A percentile compares a stretch with the other conserved stretches of the same genome.
Conservation (phyloP, 2,329 filamentous ascomycete genomes). For the Xylaria sp. region DNA sequence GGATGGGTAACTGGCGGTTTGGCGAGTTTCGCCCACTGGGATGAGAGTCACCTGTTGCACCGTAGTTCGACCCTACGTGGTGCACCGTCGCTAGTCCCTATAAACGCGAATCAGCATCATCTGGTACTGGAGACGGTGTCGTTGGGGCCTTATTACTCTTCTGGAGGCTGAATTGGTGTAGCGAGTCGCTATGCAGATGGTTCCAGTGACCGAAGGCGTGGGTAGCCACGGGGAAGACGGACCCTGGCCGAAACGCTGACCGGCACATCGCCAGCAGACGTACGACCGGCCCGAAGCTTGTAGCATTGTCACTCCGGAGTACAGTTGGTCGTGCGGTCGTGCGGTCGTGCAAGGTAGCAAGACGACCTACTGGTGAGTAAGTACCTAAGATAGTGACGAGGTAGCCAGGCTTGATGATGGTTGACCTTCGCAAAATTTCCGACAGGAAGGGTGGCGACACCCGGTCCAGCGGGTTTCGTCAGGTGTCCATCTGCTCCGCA, state of each 20-base stretch:
- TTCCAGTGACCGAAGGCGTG: slow-evolving; percentile 30
- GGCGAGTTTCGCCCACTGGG: slow-evolving; percentile 10
- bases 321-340: neutral
- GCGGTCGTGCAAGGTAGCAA: slow-evolving; percentile 5
- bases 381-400: neutral
- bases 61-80: slow-evolving; percentile 29
- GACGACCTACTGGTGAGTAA: neutral
- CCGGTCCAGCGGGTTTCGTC: neutral
- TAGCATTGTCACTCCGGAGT: slow-evolving; percentile 41
- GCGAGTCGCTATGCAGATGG: slow-evolving; percentile 20
- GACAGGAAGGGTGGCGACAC: slow-evolving; percentile 7
- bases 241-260: slow-evolving; percentile 34
- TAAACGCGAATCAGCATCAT: slow-evolving; percentile 29
- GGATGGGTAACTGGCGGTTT: slow-evolving; percentile 47
- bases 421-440: slow-evolving; percentile 29
- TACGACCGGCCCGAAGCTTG: slow-evolving; percentile 46
- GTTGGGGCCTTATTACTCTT: slow-evolving; percentile 41
- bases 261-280: slow-evolving; percentile 50
- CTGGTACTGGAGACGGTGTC: neutral
- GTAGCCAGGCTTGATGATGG: slow-evolving; percentile 3
- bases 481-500: slow-evolving; percentile 1
- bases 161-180: slow-evolving; percentile 31
- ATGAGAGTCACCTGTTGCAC: slow-evolving; percentile 14
- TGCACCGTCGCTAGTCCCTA: slow-evolving; percentile 47
- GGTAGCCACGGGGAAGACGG: slow-evolving; percentile 24